Evolutionary conservation across 1,284 basidiomycete genomes (phyloP).

Genomic region (Sphaerobolus stellatus): DNA sequence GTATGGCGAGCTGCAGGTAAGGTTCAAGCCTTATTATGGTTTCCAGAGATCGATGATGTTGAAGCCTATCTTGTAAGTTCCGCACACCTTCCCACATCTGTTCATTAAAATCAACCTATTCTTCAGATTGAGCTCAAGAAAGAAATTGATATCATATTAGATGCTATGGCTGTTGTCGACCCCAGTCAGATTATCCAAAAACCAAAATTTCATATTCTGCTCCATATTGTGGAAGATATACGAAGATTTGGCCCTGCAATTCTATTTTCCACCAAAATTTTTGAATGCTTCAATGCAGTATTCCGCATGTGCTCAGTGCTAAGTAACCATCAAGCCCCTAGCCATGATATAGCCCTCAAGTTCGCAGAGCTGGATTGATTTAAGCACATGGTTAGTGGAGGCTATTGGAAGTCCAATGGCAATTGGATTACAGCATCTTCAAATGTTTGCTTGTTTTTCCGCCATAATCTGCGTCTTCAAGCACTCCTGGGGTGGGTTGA

Average conservation of each 20-base stretch:
- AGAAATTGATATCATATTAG: slow-evolving; percentile 29
- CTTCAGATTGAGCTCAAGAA: background rate
- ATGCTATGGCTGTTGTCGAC: slow-evolving; percentile 29
- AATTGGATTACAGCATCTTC: background rate
- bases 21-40: background rate
- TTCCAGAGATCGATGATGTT: background rate
- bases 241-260: slow-evolving; percentile 34
- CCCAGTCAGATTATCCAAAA: slow-evolving; percentile 32
- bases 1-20: background rate
- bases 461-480: background rate
- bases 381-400: slow-evolving; percentile 34
- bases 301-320: slow-evolving; percentile 36
- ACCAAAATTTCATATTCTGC: slow-evolving; percentile 37
- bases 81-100: background rate
- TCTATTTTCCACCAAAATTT: slow-evolving; percentile 33
- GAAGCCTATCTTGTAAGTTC: background rate
- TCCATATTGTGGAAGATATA: slow-evolving; percentile 32
- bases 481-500: no score
- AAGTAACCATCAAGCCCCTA: slow-evolving; percentile 38
- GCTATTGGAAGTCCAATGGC: slow-evolving; percentile 26
- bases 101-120: background rate
- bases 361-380: slow-evolving; percentile 32
- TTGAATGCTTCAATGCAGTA: slow-evolving; percentile 39
- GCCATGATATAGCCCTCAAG: slow-evolving; percentile 35
- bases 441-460: background rate